Base-by-base conservation (phyloP, 805 yeast genomes). In the Groenewaldozyma salmanticensis region DNA sequence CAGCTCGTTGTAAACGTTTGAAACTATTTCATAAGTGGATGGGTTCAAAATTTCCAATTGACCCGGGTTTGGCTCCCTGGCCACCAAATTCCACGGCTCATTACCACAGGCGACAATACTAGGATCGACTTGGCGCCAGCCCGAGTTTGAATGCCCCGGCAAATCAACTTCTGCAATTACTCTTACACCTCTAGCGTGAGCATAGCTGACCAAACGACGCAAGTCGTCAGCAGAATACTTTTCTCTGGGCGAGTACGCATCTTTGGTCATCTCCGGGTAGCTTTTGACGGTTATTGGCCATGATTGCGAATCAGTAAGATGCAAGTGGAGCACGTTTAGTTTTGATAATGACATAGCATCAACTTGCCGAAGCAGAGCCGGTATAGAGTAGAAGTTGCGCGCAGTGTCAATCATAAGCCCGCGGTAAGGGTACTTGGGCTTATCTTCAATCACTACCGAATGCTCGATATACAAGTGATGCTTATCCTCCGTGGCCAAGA, bases 141-240 rank as follows among this genome's bases (percentile, higher is more conserved):
- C 71, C 4, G 69, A 59, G 21, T 60, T 49, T 13, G 68, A 52
- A 45, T 67, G 71, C 1, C 69, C 70, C 4, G 71, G 70, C 50
- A 61, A 44, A 44, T 67, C 71, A 22, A 66, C 46, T 46, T 66
- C 71, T 4, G 71, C 70, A 21, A 66, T 48, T 15, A 67, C 54
- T 42, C 71, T 57, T 7, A 66, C 62, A n/a, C 70, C 71, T 37
- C 64, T 49, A 2, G 35, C 50, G 9, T 45, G 42, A 3, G 66
- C 70, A 49, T 64, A 65, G 19, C 46, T 45, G 16, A 66, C 54
- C 4, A 66, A 42, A 11, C 52, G 39, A 15, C 29, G 31, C 18
- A 66, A 43, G 40, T 64, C 67, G 4, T 47, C 36, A 6, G 48
- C 52, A 2, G 60, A 42, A 46, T 60, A 66, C 5, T 50, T 44